These are phyloP conservation scores for Chenopodium album DNA, from an alignment of 148 eudicot genomes.

Conservation along the genomic window DNA sequence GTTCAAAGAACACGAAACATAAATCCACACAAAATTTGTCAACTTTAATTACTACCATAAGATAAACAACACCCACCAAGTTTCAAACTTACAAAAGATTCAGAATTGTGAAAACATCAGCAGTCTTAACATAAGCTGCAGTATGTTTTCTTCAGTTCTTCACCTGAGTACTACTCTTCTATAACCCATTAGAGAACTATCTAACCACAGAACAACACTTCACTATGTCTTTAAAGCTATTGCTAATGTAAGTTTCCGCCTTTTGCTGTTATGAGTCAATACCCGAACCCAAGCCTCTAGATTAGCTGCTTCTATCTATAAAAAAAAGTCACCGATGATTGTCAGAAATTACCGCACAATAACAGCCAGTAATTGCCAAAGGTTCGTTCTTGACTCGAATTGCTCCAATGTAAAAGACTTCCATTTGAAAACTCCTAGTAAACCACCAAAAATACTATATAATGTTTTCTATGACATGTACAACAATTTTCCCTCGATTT, in stretches of 20 bases:
- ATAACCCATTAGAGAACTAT: slow-evolving; percentile 16
- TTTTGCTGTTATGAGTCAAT: slow-evolving; percentile 50
- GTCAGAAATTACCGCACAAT: slow-evolving; percentile 10
- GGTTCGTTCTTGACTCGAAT: slow-evolving; percentile 88
- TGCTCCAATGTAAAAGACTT: slow-evolving; percentile 15
- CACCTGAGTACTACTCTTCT: slow-evolving; percentile 22
- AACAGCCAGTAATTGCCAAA: slow-evolving; percentile 29
- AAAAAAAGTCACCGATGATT: neutral
- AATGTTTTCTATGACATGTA: slow-evolving; percentile 32
- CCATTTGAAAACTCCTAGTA: neutral
- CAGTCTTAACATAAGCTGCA: slow-evolving; percentile 4
- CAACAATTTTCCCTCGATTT: slow-evolving; percentile 2
- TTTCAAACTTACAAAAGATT: slow-evolving; percentile 20
- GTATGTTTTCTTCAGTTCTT: slow-evolving; percentile 5
- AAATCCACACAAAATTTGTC: neutral
- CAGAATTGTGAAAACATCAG: slow-evolving; percentile 7
- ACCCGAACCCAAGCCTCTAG: slow-evolving; percentile 57
- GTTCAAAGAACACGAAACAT: neutral
- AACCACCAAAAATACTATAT: slow-evolving; percentile 7
- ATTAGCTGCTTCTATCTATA: slow-evolving; percentile 6
- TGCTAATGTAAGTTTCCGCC: slow-evolving; percentile 18
- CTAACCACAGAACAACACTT: neutral
- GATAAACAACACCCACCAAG: neutral
- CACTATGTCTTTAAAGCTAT: neutral
- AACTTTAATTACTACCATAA: slow-evolving; percentile 1